Percentiles rank a stretch among this genome's conserved stretches.
These are phyloP conservation scores for Aspergillus coremiiformis DNA, from an alignment of 495 filamentous ascomycete genomes.

Conservation along the genomic window DNA sequence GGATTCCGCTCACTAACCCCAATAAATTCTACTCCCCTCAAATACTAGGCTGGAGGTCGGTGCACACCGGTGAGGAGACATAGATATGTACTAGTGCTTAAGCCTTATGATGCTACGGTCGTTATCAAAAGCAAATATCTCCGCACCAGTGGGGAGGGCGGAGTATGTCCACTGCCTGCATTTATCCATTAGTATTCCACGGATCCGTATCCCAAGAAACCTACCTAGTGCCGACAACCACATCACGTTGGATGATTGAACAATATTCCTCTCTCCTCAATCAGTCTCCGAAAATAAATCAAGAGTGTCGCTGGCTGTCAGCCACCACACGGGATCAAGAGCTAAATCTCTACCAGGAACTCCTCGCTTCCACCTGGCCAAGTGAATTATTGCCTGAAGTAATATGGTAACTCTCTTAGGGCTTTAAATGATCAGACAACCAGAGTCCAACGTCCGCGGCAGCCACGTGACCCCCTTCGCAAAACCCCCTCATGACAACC, in stretches of 20 bases:
- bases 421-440: background rate
- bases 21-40: background rate
- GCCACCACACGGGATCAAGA: background rate
- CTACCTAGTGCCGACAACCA: background rate
- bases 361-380: background rate
- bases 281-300: background rate
- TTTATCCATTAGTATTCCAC: constrained; percentile 2
- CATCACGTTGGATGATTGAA: background rate
- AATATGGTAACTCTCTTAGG: background rate
- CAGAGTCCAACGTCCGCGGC: constrained; percentile 3
- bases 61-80: constrained; percentile 2
- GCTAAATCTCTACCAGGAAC: background rate
- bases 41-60: too few species aligned
- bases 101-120: background rate
- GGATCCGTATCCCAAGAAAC: background rate
- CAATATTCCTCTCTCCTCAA: background rate
- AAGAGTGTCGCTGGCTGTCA: background rate
- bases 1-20: background rate
- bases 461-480: constrained; percentile 31
- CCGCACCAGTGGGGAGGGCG: constrained; percentile 17
- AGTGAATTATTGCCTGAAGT: background rate
- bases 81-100: too few species aligned
- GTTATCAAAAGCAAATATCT: constrained; percentile 5
- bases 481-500: constrained; percentile 28
- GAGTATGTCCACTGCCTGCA: background rate